A percentile compares a stretch with the other conserved stretches of the same genome.
These are phyloP conservation scores for Spatholobus suberectus DNA, from an alignment of 306 rosid genomes.

Conservation along the genomic window DNA sequence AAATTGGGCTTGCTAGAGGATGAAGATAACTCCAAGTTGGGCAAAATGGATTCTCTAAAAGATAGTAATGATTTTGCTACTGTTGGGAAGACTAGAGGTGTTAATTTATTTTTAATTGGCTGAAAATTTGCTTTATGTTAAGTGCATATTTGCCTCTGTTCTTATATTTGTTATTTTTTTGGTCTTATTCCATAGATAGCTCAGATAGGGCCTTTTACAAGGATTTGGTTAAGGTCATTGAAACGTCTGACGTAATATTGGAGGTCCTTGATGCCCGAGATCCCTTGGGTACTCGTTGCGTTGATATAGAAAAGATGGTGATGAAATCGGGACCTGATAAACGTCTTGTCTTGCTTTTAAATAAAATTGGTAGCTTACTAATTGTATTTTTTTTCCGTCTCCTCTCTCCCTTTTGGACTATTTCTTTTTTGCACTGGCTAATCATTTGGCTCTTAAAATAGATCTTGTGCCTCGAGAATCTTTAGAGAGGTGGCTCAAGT, in stretches of 20 bases:
- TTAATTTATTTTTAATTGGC: slow-evolving; percentile 14
- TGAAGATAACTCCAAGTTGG: slow-evolving; percentile 45
- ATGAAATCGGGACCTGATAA: slow-evolving; percentile 79
- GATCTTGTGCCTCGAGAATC: slow-evolving; percentile 98
- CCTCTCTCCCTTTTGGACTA: background rate
- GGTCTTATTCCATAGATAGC: slow-evolving; percentile 49
- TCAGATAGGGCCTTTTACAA: slow-evolving; percentile 86
- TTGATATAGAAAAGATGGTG: slow-evolving; percentile 89
- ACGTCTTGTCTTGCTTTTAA: slow-evolving; percentile 86
- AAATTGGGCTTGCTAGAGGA: slow-evolving; percentile 80
- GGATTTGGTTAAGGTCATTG: slow-evolving; percentile 88
- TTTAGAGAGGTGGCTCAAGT: slow-evolving; percentile 93
- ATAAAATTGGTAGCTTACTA: slow-evolving; percentile 78
- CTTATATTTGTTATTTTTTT: background rate
- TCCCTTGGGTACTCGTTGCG: slow-evolving; percentile 92
- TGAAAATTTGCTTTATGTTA: background rate
- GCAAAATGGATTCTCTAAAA: slow-evolving; percentile 18
- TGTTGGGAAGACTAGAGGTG: slow-evolving; percentile 61
- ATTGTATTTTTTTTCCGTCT: background rate
- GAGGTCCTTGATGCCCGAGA: slow-evolving; percentile 99
- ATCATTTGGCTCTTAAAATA: slow-evolving; percentile 42
- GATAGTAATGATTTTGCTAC: slow-evolving; percentile 39
- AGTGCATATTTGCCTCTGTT: background rate
- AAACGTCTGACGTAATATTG: slow-evolving; percentile 90
- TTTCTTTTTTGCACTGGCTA: slow-evolving; percentile 6